A percentile compares a stretch with the other conserved stretches of the same genome.
phyloP scores from a whole-genome alignment of 2,329 filamentous ascomycete genomes.

The Macroventuria anomochaeta region DNA sequence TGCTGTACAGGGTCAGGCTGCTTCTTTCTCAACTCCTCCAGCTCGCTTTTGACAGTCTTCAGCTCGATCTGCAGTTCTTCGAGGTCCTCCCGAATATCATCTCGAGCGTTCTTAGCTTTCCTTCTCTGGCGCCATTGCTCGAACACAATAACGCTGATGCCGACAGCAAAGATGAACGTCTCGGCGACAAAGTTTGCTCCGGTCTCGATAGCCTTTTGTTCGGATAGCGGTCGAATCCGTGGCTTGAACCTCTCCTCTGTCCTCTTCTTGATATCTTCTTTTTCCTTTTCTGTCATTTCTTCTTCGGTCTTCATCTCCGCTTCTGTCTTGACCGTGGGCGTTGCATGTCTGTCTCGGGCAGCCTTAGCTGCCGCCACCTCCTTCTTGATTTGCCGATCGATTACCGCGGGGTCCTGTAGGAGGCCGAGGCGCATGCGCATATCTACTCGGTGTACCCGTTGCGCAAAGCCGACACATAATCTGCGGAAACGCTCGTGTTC shows the following conservation, averaged over 20 bases:
- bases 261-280: slow-evolving; percentile 56
- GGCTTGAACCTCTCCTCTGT: slow-evolving; percentile 52
- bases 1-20: slow-evolving; percentile 36
- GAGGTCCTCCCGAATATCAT: slow-evolving; percentile 66
- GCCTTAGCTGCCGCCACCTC: slow-evolving; percentile 63
- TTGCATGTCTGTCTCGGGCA: slow-evolving; percentile 57
- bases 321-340: slow-evolving; percentile 68
- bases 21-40: slow-evolving; percentile 50
- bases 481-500: slow-evolving; percentile 71
- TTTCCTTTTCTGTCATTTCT: slow-evolving; percentile 55
- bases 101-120: slow-evolving; percentile 65
- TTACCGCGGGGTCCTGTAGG: slow-evolving; percentile 66
- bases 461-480: slow-evolving; percentile 67
- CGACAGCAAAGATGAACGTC: slow-evolving; percentile 70
- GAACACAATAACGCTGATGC: slow-evolving; percentile 66
- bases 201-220: slow-evolving; percentile 71
- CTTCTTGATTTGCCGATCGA: slow-evolving; percentile 59
- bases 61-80: slow-evolving; percentile 61
- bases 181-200: slow-evolving; percentile 74
- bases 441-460: slow-evolving; percentile 68
- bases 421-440: slow-evolving; percentile 72
- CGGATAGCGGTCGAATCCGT: slow-evolving; percentile 68
- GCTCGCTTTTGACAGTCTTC: slow-evolving; percentile 47
- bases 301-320: slow-evolving; percentile 65
- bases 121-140: slow-evolving; percentile 67